Evolutionary conservation across 202 grass and related monocot species (phyloP), one percentile per base, ranked within the genome.

Genomic region (Setaria italica): DNA sequence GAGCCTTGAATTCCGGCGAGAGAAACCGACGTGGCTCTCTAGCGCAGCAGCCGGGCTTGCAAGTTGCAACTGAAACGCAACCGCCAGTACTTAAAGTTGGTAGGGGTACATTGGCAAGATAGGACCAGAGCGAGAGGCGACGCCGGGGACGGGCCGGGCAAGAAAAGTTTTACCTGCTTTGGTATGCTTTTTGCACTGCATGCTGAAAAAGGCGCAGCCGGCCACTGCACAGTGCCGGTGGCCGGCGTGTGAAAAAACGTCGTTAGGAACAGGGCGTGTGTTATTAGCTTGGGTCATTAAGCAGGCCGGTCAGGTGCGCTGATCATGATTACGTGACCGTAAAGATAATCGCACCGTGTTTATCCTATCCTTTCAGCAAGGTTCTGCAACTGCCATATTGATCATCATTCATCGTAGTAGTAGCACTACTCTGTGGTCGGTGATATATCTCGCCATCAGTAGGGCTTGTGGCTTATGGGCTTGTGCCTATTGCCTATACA

Each of bases 101-200:
- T 54, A 42, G 34, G 33, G 41, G 3, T 58, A 14, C 32, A 41
- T 11, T 14, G 53, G 34, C 73, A 58, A 5, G 19, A 17, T 29
- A 58, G 78, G 67, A 82, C 78, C 79, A 86, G 15, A 39, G 76
- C 57, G 41, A 55, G 34, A 7, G 20, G 20, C 43, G 17, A 46
- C n/a, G 39, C 77, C 54, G 32, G 72, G 54, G 67, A 9, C 12
- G 48, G 20, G 49, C 42, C 12, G 48, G 20, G 49, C 42, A 12
- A 39, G 37, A 45, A 88, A 84, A 57, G 76, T 17, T 78, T 82
- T 33, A 8, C 21, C 80, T 37, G 70, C 82, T 76, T 58, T 74
- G 72, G 49, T 35, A 15, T 8, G 85, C 77, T 81, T 47, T 16
- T 43, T 7, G 54, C 25, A 48, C 37, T 33, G 73, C 73, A 56